Percentiles rank a stretch among this genome's conserved stretches.
phyloP scores from a whole-genome alignment of 1,284 basidiomycete genomes.

The Puccinia horiana region DNA sequence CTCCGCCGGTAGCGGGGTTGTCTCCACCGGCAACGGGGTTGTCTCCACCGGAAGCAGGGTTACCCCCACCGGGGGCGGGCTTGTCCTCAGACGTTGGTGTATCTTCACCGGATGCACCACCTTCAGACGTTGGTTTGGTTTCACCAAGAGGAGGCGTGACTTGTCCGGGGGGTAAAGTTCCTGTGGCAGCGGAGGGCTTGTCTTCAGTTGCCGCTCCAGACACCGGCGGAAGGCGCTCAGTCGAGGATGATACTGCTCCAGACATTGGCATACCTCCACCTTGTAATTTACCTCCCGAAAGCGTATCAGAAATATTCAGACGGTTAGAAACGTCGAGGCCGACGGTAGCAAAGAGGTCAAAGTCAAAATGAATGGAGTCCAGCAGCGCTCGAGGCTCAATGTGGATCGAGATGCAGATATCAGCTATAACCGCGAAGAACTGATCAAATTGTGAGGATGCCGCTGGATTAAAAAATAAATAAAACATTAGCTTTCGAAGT shows the following conservation, averaged over 20 bases:
- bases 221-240: background rate
- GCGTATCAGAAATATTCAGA: no score
- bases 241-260: background rate
- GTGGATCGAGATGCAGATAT: background rate
- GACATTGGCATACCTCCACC: background rate
- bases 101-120: no score
- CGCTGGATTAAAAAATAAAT: background rate
- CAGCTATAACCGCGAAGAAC: background rate
- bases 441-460: slow-evolving; percentile 5
- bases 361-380: background rate
- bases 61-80: background rate
- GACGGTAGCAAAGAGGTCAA: background rate
- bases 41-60: background rate
- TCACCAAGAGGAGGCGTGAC: no score
- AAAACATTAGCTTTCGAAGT: background rate
- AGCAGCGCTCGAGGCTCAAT: background rate
- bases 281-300: background rate
- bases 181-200: background rate
- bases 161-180: background rate
- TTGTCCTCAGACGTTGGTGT: background rate
- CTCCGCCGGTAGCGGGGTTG: no score
- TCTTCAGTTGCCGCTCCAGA: background rate
- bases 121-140: background rate
- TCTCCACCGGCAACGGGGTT: no score
- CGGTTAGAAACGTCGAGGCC: background rate